Percentiles rank a stretch among this genome's conserved stretches.
Evolutionary conservation across 164 flowering plant species (phyloP).

Genomic region (Stephania cephalantha): DNA sequence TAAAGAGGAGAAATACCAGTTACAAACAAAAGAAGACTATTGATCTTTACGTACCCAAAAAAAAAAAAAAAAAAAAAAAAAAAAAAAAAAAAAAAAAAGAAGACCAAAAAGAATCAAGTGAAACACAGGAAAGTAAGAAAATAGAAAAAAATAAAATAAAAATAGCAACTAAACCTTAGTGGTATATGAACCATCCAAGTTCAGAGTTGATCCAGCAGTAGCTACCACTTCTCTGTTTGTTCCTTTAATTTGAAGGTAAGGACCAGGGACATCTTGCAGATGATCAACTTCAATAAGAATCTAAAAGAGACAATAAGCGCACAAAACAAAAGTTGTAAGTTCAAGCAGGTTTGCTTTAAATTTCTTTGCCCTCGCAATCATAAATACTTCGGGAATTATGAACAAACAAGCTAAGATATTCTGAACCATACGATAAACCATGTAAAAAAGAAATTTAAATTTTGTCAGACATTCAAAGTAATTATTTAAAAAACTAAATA

Average conservation of each 20-base stretch:
- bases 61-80: no score
- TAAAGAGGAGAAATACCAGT: not conserved
- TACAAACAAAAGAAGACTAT: not conserved
- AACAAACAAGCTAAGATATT: not conserved
- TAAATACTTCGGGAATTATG: not conserved
- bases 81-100: not conserved
- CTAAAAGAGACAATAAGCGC: slow-evolving; percentile 27
- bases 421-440: not conserved
- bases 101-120: not conserved
- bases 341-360: not conserved
- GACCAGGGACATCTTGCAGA: slow-evolving; percentile 73
- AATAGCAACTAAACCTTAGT: slow-evolving; percentile 61
- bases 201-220: slow-evolving; percentile 77
- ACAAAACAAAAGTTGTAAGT: slow-evolving; percentile 4
- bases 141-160: not conserved
- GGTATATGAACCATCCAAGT: slow-evolving; percentile 86
- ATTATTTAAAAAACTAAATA: not conserved
- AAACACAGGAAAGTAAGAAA: not conserved
- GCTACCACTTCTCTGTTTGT: slow-evolving; percentile 79
- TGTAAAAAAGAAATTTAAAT: not conserved
- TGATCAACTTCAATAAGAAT: slow-evolving; percentile 94
- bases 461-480: not conserved
- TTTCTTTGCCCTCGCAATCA: not conserved
- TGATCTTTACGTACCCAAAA: no score
- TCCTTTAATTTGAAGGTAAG: slow-evolving; percentile 93